Conservation (phyloP, 2,329 filamentous ascomycete species). For the Xylaria digitata region DNA sequence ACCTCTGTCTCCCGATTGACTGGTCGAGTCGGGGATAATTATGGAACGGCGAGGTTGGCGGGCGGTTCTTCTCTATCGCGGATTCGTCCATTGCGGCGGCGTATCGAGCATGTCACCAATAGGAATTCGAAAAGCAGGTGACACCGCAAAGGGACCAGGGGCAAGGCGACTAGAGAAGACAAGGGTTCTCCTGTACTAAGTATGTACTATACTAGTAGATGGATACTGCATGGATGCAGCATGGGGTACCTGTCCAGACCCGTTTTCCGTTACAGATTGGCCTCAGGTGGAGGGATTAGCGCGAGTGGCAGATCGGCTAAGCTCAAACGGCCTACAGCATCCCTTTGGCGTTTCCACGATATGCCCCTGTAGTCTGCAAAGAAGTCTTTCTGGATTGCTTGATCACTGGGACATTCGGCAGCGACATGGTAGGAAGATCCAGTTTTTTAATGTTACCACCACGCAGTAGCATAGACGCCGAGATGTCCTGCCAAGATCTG, state of each 20-base stretch:
- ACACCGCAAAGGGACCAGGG: conserved; percentile 27
- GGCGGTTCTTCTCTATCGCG: conserved; percentile 47
- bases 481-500: conserved; percentile 22
- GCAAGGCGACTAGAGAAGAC: conserved; percentile 21
- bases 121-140: conserved; percentile 36
- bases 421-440: neutral
- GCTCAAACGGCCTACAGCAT: conserved; percentile 15
- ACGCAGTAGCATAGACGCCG: conserved; percentile 27
- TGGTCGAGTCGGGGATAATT: conserved; percentile 42
- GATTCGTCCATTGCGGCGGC: conserved; percentile 46
- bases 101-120: conserved; percentile 45
- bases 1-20: conserved; percentile 38
- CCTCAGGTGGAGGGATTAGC: conserved; percentile 35
- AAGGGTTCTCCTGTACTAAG: neutral
- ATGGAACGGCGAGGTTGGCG: conserved; percentile 41
- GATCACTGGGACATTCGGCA: neutral
- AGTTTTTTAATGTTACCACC: conserved; percentile 18
- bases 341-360: conserved; percentile 1
- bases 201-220: too few species aligned
- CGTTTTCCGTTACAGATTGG: conserved; percentile 37
- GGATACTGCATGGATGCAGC: conserved; percentile 6
- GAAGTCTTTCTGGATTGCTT: neutral
- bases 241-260: conserved; percentile 8
- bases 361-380: conserved; percentile 15
- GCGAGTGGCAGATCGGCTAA: conserved; percentile 25